Base-by-base conservation (phyloP, 2,329 filamentous ascomycete genomes). In the Fusarium caatingaense region DNA sequence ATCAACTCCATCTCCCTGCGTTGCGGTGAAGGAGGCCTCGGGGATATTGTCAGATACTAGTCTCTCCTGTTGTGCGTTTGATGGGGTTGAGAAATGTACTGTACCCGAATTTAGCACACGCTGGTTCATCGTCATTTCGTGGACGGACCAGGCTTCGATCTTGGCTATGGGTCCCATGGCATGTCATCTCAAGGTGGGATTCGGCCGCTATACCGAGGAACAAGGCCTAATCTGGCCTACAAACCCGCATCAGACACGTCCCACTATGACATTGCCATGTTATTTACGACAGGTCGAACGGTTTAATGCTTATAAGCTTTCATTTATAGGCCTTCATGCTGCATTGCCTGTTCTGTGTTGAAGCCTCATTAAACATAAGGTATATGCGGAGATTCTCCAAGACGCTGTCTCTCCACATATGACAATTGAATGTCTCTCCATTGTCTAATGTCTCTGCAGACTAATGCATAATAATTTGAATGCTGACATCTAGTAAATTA, bases 41-140 rank as follows among this genome's bases (percentile, higher is more conserved):
- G 51, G 37, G 51, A 40, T 54, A 60, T 57, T 46, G 49, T 55
- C 46, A 46, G 59, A 64, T 64, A 37, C 34, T 37, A 51, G 49
- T 51, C 23, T 6, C 49, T 42, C 23, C 23, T 41, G 54, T 56
- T 37, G 48, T 60, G 27, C 42, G 13, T 45, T 58, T 32, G 46
- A 64, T 53, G 48, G 49, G 28, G 64, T 46, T 56, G 15, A 62
- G 23, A 44, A 56, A 53, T 53, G 18, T 37, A 42, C 49, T 25
- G 41, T 37, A 48, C 46, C 63, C 67, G 63, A 58, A 66, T 55
- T 69, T 67, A 68, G 63, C 46, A 67, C 46, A 45, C 41, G 40
- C 28, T 53, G 63, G 54, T 45, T 68, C 59, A 60, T 68, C 68
- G 64, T 70, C 67, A 71, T 68, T 68, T 71, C 56, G 55, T 71